Percentiles rank a stretch among this genome's conserved stretches.
These are phyloP conservation scores for Vigna hirtella DNA, from an alignment of 306 rosid genomes.

Conservation along the genomic window DNA sequence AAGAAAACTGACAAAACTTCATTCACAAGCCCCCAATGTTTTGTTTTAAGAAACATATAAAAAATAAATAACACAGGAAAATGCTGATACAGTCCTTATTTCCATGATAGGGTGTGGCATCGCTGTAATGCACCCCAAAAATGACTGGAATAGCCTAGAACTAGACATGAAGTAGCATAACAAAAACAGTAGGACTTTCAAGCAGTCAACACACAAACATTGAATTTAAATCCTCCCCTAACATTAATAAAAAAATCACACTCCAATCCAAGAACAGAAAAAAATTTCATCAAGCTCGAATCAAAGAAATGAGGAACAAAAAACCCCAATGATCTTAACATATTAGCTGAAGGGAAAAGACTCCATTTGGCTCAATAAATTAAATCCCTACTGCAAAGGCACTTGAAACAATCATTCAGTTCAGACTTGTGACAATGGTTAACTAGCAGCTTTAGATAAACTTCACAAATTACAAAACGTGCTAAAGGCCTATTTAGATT, in stretches of 20 bases:
- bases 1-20: background rate
- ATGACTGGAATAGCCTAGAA: slow-evolving; percentile 1
- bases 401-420: background rate
- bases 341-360: background rate
- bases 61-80: background rate
- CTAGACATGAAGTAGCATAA: background rate
- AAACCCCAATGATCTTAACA: background rate
- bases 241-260: slow-evolving; percentile 11
- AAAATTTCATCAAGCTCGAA: slow-evolving; percentile 3
- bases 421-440: background rate
- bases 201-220: slow-evolving; percentile 5
- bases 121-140: slow-evolving; percentile 26
- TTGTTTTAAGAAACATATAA: background rate
- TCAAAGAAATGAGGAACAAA: slow-evolving; percentile 20
- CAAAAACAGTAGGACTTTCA: slow-evolving; percentile 4
- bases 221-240: slow-evolving; percentile 10
- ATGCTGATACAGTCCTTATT: background rate
- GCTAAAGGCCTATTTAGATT: background rate
- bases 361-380: slow-evolving; percentile 14
- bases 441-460: slow-evolving; percentile 21
- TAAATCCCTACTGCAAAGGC: slow-evolving; percentile 9
- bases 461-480: background rate
- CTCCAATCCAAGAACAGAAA: slow-evolving; percentile 1
- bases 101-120: background rate
- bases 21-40: slow-evolving; percentile 28